Percentiles rank a stretch among this genome's conserved stretches.
phyloP scores from a whole-genome alignment of 2,329 filamentous ascomycete species.

The Nigrospora osmanthi region DNA sequence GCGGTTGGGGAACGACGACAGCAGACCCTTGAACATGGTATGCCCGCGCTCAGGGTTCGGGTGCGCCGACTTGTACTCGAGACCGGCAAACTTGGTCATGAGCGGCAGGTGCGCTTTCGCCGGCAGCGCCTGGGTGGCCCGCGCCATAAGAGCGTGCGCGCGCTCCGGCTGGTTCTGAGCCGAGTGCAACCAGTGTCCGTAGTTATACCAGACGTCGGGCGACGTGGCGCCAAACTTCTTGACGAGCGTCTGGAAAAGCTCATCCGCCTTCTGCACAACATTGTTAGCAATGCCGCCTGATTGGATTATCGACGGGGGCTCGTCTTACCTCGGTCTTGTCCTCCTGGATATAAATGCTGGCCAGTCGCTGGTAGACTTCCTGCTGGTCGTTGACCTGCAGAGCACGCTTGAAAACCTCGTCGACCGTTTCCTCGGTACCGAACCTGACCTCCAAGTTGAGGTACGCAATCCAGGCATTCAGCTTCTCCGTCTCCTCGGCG shows the following conservation, averaged over 20 bases:
- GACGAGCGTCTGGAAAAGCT: constrained; percentile 75
- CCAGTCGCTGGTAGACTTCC: constrained; percentile 81
- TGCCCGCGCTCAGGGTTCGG: constrained; percentile 86
- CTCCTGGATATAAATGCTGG: constrained; percentile 91
- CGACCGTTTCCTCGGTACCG: constrained; percentile 72
- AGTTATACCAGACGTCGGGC: constrained; percentile 84
- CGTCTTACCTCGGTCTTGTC: constrained; percentile 69
- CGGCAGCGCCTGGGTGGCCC: constrained; percentile 76
- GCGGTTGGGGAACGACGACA: constrained; percentile 80
- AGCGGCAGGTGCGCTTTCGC: constrained; percentile 61
- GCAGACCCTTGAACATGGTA: constrained; percentile 85
- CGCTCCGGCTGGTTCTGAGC: constrained; percentile 62
- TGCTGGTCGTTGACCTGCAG: constrained; percentile 91
- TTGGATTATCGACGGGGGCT: no score
- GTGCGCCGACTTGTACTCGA: constrained; percentile 80
- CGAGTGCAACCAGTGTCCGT: constrained; percentile 85
- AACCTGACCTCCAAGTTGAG: constrained; percentile 93
- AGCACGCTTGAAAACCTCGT: constrained; percentile 83
- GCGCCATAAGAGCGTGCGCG: constrained; percentile 68
- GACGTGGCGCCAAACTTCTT: constrained; percentile 83
- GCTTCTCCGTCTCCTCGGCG: constrained; percentile 82
- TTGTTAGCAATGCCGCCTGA: constrained; percentile 15
- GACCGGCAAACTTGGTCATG: constrained; percentile 79
- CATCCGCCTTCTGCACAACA: constrained; percentile 68
- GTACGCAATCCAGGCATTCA: constrained; percentile 91